Base-by-base conservation (phyloP, 768 basidiomycete genomes). In the Amyloporia xantha region DNA sequence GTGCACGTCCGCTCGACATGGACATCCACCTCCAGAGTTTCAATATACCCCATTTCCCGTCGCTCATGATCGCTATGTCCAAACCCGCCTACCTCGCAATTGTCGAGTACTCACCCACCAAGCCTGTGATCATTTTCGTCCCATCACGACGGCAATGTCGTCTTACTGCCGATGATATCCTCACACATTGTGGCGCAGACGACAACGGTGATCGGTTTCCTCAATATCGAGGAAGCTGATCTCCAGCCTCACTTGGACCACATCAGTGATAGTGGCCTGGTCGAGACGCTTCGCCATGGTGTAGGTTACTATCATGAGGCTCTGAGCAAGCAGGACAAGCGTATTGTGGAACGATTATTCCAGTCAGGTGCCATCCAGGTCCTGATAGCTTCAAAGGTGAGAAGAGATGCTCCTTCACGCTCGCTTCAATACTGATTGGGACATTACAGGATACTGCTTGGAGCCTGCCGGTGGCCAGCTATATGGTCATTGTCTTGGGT, bases 401-500 rank as follows among this genome's bases (percentile, higher is more conserved):
- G 5, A 5, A 38, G 5, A 44, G 25, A 41, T 36, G 5, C 36
- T 42, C 35, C 17, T 45, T 12, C 17, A 10, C 39, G 2, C 15
- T 33, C 36, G n/a, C 5, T 10, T 41, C 13, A 2, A 43, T n/a
- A 26, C 24, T 47, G 1, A 44, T 27, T 54, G 0, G 44, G 13
- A 30, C 11, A 21, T 39, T 37, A 20, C 48, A 94, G 89, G 96
- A 98, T 57, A 92, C 90, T 0, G 91, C 93, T 0, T 99, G 96
- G 96, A 91, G 83, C 60, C 73, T 99, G 5, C 94, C 96, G 0
- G 82, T 96, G 15, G 81, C 91, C 0, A 84, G 90, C 50, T 94
- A 96, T 67, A 96, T 98, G 91, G 94, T 97, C 37, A 84, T 99
- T 63, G 91, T 99, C 58, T 97, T 98, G 94, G 95, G 95, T n/a